phyloP scores from a whole-genome alignment of 352 stramenopile species.

The Nothophytophthora sp. region DNA sequence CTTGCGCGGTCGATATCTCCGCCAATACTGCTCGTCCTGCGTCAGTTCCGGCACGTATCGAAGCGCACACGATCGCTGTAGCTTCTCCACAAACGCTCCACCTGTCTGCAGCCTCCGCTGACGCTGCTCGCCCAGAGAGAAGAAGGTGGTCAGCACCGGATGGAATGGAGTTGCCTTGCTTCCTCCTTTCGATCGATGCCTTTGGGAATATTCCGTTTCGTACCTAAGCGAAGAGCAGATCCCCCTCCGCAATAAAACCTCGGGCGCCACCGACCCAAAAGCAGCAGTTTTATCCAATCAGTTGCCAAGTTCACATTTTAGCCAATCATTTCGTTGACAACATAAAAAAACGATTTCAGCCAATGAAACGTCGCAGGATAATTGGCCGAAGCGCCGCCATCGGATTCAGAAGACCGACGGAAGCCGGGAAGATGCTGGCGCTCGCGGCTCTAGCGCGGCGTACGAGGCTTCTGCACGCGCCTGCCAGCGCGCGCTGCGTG shows the following conservation, averaged over 20 bases:
- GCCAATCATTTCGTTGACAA: not conserved
- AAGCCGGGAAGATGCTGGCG: conserved; percentile 21
- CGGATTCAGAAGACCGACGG: conserved; percentile 8
- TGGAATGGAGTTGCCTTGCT: too few relatives aligned
- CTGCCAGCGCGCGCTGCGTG: not conserved
- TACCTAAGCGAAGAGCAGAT: too few relatives aligned
- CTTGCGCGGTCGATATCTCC: not conserved
- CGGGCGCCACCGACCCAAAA: too few relatives aligned
- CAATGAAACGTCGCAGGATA: not conserved
- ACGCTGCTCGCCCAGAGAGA: too few relatives aligned
- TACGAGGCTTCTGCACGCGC: conserved; percentile 8
- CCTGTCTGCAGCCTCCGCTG: too few relatives aligned
- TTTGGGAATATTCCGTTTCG: too few relatives aligned
- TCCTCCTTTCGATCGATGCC: too few relatives aligned
- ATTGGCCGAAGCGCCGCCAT: not conserved
- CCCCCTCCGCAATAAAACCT: not conserved
- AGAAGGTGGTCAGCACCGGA: too few relatives aligned
- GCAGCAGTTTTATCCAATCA: too few relatives aligned
- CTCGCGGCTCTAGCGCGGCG: conserved; percentile 4
- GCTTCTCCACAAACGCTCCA: too few relatives aligned
- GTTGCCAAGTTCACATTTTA: not conserved
- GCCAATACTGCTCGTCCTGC: not conserved
- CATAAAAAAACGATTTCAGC: not conserved
- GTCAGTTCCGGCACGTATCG: not conserved
- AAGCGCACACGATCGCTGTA: not conserved